Evolutionary conservation across 257 asterid genomes (phyloP).

Genomic region (Scutellaria baicalensis): DNA sequence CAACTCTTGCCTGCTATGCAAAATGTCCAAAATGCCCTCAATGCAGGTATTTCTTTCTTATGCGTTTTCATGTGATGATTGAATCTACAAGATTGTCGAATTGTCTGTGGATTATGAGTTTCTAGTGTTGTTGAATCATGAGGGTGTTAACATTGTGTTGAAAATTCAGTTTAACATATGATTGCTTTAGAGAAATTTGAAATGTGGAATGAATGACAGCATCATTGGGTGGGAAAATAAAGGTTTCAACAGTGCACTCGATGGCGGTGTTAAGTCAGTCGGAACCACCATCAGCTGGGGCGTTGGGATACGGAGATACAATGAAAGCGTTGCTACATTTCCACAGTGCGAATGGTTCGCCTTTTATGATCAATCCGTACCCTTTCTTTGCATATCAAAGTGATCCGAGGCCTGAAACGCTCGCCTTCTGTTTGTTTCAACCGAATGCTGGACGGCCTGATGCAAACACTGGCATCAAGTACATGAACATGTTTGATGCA

Average conservation of each 20-base stretch:
- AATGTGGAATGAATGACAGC: slow-evolving; percentile 37
- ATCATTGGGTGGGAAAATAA: slow-evolving; percentile 66
- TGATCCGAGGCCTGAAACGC: slow-evolving; percentile 79
- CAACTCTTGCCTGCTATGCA: slow-evolving; percentile 90
- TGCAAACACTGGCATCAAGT: slow-evolving; percentile 61
- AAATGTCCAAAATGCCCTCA: slow-evolving; percentile 97
- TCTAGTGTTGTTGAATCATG: background rate
- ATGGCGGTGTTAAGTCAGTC: slow-evolving; percentile 80
- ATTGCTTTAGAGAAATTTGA: background rate
- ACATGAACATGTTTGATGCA: slow-evolving; percentile 99
- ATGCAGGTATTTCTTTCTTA: slow-evolving; percentile 38
- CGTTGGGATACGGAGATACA: slow-evolving; percentile 43
- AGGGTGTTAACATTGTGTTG: background rate
- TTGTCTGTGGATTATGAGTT: no score
- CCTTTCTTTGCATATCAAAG: slow-evolving; percentile 89
- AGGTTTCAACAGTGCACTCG: slow-evolving; percentile 87
- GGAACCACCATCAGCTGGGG: slow-evolving; percentile 84
- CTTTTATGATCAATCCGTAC: slow-evolving; percentile 92
- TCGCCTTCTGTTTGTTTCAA: slow-evolving; percentile 90
- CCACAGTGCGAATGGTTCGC: slow-evolving; percentile 54
- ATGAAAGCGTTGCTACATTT: slow-evolving; percentile 64
- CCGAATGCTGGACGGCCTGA: slow-evolving; percentile 86
- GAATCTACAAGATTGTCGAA: background rate
- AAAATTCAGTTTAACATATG: background rate
- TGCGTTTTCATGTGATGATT: background rate